Evolutionary conservation across 2,329 filamentous ascomycete species (phyloP).

Genomic region (Thielaviopsis euricoi): DNA sequence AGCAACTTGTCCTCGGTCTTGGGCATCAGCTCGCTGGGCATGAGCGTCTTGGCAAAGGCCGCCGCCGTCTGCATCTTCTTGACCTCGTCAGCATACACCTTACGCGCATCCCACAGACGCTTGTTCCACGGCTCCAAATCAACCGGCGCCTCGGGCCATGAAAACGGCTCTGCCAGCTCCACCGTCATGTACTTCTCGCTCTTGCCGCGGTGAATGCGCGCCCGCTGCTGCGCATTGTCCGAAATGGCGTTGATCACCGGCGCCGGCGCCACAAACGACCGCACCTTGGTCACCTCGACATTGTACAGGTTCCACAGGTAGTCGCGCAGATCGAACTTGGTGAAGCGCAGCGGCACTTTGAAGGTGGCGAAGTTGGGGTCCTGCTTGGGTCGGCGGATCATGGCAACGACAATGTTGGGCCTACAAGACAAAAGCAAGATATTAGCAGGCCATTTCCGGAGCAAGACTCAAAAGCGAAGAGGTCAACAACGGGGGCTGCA

Average conservation of each 20-base stretch:
- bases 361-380: slow-evolving; percentile 76
- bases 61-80: slow-evolving; percentile 17
- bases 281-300: slow-evolving; percentile 54
- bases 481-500: no score
- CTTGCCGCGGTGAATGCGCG: slow-evolving; percentile 42
- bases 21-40: slow-evolving; percentile 16
- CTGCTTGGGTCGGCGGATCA: slow-evolving; percentile 55
- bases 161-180: slow-evolving; percentile 73
- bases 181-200: slow-evolving; percentile 87
- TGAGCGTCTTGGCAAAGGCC: slow-evolving; percentile 2
- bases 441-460: neutral
- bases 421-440: slow-evolving; percentile 28
- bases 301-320: slow-evolving; percentile 81
- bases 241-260: slow-evolving; percentile 28
- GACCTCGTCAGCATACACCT: slow-evolving; percentile 26
- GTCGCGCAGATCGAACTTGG: slow-evolving; percentile 91
- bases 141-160: slow-evolving; percentile 59
- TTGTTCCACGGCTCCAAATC: slow-evolving; percentile 49
- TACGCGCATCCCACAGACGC: slow-evolving; percentile 36
- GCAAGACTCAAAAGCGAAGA: no score
- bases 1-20: slow-evolving; percentile 26
- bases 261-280: slow-evolving; percentile 38
- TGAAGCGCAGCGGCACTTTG: slow-evolving; percentile 77
- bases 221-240: slow-evolving; percentile 24
- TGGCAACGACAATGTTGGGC: slow-evolving; percentile 63